Conservation (phyloP, 2,329 filamentous ascomycete genomes). For the Verticillium longisporum region DNA sequence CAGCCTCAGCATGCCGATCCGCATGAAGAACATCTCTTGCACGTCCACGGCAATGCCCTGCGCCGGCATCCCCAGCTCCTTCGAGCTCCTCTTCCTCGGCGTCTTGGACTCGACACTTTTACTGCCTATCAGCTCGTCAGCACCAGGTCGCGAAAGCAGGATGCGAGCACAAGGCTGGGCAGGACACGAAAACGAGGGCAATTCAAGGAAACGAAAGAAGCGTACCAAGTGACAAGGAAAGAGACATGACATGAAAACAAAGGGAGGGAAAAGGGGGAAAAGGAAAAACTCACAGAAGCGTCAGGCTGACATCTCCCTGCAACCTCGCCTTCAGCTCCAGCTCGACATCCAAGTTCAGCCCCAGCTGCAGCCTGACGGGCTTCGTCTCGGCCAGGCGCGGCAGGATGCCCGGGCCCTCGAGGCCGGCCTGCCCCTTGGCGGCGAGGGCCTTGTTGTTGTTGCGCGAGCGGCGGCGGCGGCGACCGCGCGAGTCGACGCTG, state of each 20-base stretch:
- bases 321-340: conserved; percentile 74
- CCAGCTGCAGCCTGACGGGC: conserved; percentile 61
- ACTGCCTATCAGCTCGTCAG: conserved; percentile 1
- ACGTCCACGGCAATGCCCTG: conserved; percentile 7
- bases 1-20: conserved; percentile 21
- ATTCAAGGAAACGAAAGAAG: neutral
- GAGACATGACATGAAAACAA: neutral
- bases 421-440: conserved; percentile 1
- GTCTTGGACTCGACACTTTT: conserved; percentile 8
- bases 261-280: too few relatives aligned
- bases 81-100: conserved; percentile 3
- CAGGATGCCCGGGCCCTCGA: conserved; percentile 11
- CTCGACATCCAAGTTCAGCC: conserved; percentile 71
- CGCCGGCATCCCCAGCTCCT: conserved; percentile 3
- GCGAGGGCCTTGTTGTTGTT: conserved; percentile 5
- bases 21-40: conserved; percentile 24
- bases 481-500: conserved; percentile 6
- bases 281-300: conserved; percentile 50
- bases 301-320: conserved; percentile 66
- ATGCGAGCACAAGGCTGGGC: too few relatives aligned
- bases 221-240: neutral
- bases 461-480: conserved; percentile 2
- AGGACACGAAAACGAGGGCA: neutral
- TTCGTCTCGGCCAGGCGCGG: conserved; percentile 36
- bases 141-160: neutral